Evolutionary conservation across 2,329 filamentous ascomycete species (phyloP).

Genomic region (Chalara sp.): DNA sequence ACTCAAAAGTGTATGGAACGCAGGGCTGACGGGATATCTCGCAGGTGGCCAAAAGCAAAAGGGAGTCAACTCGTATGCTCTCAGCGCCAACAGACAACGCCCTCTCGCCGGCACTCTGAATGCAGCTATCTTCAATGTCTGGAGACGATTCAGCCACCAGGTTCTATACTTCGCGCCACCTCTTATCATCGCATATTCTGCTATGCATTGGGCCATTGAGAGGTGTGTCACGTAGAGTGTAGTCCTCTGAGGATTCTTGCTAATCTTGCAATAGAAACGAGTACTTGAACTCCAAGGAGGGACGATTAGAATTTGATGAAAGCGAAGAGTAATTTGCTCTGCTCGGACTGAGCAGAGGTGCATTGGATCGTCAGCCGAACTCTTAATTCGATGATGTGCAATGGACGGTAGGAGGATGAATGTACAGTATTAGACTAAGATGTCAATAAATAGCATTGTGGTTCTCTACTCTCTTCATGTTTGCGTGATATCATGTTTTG

Average conservation of each 20-base stretch:
- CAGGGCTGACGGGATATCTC: slow-evolving; percentile 16
- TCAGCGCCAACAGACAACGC: slow-evolving; percentile 84
- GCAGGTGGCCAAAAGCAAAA: slow-evolving; percentile 54
- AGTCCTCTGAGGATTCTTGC: not conserved
- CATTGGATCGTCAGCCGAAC: not conserved
- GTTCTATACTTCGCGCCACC: slow-evolving; percentile 85
- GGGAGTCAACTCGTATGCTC: slow-evolving; percentile 62
- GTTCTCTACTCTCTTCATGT: too few species aligned
- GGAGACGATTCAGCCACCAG: slow-evolving; percentile 78
- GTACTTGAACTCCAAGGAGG: slow-evolving; percentile 74
- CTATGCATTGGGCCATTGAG: slow-evolving; percentile 87
- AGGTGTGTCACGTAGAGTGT: slow-evolving; percentile 49
- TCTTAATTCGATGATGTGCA: too few species aligned
- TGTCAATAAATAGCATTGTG: not conserved
- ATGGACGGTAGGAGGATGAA: slow-evolving; percentile 2
- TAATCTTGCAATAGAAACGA: slow-evolving; percentile 52
- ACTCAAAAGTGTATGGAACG: not conserved
- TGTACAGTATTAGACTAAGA: slow-evolving; percentile 24
- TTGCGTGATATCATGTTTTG: too few species aligned
- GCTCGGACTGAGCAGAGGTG: not conserved
- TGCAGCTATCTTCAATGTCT: slow-evolving; percentile 92
- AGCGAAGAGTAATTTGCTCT: slow-evolving; percentile 26
- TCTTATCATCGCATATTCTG: slow-evolving; percentile 69
- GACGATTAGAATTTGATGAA: slow-evolving; percentile 47
- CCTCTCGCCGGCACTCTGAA: slow-evolving; percentile 71